A percentile compares a stretch with the other conserved stretches of the same genome.
phyloP scores from a whole-genome alignment of 2,329 filamentous ascomycete species.

The Cladophialophora immunda region DNA sequence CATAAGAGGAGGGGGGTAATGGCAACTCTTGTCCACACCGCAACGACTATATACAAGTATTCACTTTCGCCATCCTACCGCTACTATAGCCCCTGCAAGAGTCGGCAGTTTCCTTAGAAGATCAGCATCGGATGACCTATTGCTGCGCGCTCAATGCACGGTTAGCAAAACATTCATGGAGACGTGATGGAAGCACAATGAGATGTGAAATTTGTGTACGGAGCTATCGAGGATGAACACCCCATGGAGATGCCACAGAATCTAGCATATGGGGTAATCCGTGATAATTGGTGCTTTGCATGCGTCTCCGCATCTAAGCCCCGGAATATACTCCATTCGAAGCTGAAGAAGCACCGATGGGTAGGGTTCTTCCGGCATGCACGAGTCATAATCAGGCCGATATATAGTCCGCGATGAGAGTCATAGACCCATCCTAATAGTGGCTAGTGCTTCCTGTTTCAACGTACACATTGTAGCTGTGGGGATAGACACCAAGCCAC shows the following conservation, averaged over 20 bases:
- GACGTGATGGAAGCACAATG: background rate
- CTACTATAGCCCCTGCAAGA: background rate
- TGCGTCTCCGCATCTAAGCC: background rate
- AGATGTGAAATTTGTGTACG: background rate
- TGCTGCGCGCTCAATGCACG: background rate
- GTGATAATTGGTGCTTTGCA: no score
- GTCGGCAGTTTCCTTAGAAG: background rate
- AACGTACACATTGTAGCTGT: background rate
- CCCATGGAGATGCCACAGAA: background rate
- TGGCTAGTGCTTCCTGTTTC: background rate
- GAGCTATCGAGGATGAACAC: background rate
- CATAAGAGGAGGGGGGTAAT: background rate
- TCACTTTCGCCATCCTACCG: background rate
- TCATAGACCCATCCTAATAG: no score
- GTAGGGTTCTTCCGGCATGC: background rate
- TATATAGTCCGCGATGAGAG: background rate
- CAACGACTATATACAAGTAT: background rate
- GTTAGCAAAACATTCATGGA: background rate
- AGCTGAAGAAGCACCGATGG: background rate
- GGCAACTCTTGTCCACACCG: background rate
- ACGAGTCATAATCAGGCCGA: background rate
- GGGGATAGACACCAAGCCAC: background rate
- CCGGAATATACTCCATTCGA: background rate
- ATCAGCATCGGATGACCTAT: background rate
- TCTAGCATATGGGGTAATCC: no score